phyloP scores from a whole-genome alignment of 1,284 basidiomycete genomes.

The Ganoderma resinaceum region DNA sequence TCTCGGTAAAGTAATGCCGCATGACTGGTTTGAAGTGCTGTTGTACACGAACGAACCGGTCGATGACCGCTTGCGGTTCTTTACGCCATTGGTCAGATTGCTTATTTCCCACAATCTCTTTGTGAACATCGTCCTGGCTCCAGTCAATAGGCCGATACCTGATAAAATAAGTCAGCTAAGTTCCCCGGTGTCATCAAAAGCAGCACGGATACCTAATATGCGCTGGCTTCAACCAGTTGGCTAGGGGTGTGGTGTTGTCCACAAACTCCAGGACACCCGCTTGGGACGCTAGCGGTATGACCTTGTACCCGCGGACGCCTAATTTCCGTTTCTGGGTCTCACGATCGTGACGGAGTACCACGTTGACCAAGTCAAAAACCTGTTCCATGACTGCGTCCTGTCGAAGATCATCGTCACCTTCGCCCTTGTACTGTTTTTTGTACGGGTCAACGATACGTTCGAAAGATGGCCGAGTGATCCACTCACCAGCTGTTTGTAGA shows the following conservation, averaged over 20 bases:
- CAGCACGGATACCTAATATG: conserved; percentile 62
- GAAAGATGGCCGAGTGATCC: conserved; percentile 30
- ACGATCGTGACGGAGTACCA: conserved; percentile 76
- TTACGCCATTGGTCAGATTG: conserved; percentile 14
- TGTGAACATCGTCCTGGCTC: conserved; percentile 31
- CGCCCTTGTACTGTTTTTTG: conserved; percentile 83
- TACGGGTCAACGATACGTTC: not conserved
- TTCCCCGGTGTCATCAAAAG: not conserved
- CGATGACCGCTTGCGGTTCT: conserved; percentile 47
- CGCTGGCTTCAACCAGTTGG: conserved; percentile 64
- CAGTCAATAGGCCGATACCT: conserved; percentile 53
- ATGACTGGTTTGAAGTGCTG: conserved; percentile 84
- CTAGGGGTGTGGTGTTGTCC: conserved; percentile 76
- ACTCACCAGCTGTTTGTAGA: conserved; percentile 83
- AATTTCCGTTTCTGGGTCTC: conserved; percentile 80
- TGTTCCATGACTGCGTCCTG: conserved; percentile 99
- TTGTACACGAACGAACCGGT: conserved; percentile 61
- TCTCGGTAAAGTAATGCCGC: conserved; percentile 94
- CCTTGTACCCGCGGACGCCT: conserved; percentile 85
- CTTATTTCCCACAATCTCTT: conserved; percentile 35
- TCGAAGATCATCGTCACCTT: conserved; percentile 88
- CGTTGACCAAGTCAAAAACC: conserved; percentile 92
- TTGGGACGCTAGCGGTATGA: conserved; percentile 84
- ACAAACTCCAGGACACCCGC: conserved; percentile 96
- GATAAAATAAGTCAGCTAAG: not conserved